Conservation (phyloP, 2,329 filamentous ascomycete genomes). For the Phaeosphaeria sp. region DNA sequence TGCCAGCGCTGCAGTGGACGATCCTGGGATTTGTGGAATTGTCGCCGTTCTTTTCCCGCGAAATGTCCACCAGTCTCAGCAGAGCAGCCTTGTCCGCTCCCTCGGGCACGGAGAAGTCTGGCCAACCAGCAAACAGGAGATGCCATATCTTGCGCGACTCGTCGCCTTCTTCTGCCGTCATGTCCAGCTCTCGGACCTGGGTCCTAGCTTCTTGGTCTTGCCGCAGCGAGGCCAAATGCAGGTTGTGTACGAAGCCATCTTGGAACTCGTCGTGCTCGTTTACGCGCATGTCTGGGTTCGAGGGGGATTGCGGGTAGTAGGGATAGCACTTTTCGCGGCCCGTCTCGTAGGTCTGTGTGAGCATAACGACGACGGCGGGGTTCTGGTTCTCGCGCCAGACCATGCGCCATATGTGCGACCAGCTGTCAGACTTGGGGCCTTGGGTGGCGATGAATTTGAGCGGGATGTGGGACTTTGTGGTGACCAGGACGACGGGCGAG, state of each 20-base stretch:
- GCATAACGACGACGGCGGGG: conserved; percentile 84
- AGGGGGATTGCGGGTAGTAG: conserved; percentile 72
- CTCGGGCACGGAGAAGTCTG: conserved; percentile 84
- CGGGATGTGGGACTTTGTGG: conserved; percentile 48
- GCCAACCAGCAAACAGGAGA: conserved; percentile 85
- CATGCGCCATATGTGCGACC: conserved; percentile 95
- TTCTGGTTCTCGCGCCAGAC: conserved; percentile 78
- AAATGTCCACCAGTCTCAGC: conserved; percentile 72
- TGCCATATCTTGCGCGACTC: conserved; percentile 77
- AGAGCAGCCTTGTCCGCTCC: conserved; percentile 71
- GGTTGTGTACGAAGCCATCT: conserved; percentile 70
- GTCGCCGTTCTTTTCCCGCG: conserved; percentile 62
- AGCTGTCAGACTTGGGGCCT: conserved; percentile 79
- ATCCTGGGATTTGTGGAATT: conserved; percentile 72
- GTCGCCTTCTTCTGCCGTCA: conserved; percentile 52
- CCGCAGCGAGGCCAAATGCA: conserved; percentile 65
- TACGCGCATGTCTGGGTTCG: conserved; percentile 55
- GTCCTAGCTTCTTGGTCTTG: conserved; percentile 65
- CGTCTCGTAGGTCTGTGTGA: conserved; percentile 85
- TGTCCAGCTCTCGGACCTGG: conserved; percentile 75
- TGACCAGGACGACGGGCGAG: conserved; percentile 53
- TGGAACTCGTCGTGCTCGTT: conserved; percentile 70
- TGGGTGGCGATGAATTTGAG: conserved; percentile 88
- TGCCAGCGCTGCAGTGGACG: conserved; percentile 77
- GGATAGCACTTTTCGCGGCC: conserved; percentile 83